Percentiles rank a stretch among this genome's conserved stretches.
phyloP scores from a whole-genome alignment of 768 basidiomycete species.

The Pholiota molesta region DNA sequence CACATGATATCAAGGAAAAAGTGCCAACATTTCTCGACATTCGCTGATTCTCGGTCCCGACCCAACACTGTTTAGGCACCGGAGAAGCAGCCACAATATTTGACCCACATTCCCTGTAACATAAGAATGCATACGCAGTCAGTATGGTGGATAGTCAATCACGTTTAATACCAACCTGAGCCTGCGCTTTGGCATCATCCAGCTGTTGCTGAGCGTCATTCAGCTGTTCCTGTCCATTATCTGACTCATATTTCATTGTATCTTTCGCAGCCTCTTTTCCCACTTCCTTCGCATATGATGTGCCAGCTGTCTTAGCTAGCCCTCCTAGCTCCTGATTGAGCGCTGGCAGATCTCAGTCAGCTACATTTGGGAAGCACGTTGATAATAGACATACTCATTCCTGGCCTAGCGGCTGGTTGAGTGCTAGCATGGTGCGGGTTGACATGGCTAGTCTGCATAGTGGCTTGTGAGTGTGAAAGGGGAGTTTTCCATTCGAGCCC shows the following conservation, averaged over 20 bases:
- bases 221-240: not conserved
- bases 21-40: no score
- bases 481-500: not conserved
- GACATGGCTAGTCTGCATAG: not conserved
- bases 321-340: not conserved
- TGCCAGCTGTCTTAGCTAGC: not conserved
- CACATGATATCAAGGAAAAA: no score
- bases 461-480: not conserved
- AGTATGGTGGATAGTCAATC: not conserved
- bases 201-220: not conserved
- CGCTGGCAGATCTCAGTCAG: not conserved
- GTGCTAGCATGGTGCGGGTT: not conserved
- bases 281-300: not conserved
- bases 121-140: not conserved
- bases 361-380: not conserved
- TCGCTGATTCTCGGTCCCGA: not conserved
- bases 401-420: not conserved
- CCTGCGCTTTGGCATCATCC: conserved; percentile 25
- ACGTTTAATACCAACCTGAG: conserved; percentile 21
- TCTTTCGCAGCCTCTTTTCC: not conserved
- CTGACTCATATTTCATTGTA: not conserved
- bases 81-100: conserved; percentile 29
- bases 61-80: conserved; percentile 2
- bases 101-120: conserved; percentile 28
- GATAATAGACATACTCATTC: not conserved